These are phyloP conservation scores for Neolentinus lepideus DNA, from an alignment of 1,284 basidiomycete genomes.

Conservation along the genomic window DNA sequence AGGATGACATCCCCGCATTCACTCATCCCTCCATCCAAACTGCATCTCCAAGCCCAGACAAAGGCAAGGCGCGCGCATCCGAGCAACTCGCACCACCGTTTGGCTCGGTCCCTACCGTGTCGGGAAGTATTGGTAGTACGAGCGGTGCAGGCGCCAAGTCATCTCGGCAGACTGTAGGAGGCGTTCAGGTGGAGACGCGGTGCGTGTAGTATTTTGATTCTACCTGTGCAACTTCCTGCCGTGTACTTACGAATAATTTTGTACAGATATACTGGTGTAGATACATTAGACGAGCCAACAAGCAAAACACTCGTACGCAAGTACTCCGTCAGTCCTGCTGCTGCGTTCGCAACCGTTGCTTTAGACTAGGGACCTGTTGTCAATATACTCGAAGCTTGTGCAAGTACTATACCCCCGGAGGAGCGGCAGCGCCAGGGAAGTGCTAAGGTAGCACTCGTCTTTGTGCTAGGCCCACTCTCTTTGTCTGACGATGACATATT, in stretches of 20 bases:
- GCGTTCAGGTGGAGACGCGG: conserved; percentile 85
- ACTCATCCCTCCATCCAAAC: conserved; percentile 47
- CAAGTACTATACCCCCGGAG: conserved; percentile 88
- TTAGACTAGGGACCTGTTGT: conserved; percentile 80
- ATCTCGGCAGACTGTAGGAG: conserved; percentile 63
- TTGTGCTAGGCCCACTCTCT: conserved; percentile 5
- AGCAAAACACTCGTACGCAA: conserved; percentile 77
- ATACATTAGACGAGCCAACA: conserved; percentile 90
- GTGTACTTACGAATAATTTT: not conserved
- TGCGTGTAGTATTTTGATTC: conserved; percentile 29
- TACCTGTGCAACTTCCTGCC: not conserved
- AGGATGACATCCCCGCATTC: conserved; percentile 73
- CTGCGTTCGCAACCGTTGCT: not conserved
- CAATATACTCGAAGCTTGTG: conserved; percentile 86
- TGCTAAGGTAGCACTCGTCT: conserved; percentile 49
- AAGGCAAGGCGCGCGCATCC: conserved; percentile 62
- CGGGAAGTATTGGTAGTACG: conserved; percentile 67
- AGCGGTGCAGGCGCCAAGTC: conserved; percentile 29
- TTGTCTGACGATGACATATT: not conserved
- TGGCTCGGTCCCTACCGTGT: conserved; percentile 32
- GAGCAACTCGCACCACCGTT: conserved; percentile 46
- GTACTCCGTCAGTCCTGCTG: not conserved
- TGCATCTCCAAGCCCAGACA: conserved; percentile 31
- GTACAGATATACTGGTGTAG: conserved; percentile 65
- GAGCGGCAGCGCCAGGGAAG: conserved; percentile 65